Conservation (phyloP, 345 rosid species). For the Eutrema japonicum region DNA sequence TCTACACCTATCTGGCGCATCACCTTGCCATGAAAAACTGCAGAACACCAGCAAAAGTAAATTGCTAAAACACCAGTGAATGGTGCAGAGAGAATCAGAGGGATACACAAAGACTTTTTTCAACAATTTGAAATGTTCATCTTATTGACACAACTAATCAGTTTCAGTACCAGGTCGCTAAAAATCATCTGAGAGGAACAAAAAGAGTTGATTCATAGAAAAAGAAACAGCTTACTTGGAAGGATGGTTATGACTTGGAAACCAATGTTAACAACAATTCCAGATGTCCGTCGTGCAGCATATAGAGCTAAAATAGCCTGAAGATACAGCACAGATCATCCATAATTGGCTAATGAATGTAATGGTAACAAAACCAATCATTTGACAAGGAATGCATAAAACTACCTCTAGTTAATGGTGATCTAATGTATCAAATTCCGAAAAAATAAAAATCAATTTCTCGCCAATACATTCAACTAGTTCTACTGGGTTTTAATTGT, state of each 20-base stretch:
- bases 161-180: conserved; percentile 8
- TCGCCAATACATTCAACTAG: neutral
- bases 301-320: conserved; percentile 89
- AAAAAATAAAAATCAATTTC: neutral
- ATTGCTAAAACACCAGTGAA: conserved; percentile 31
- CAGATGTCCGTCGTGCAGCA: conserved; percentile 77
- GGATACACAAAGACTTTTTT: conserved; percentile 3
- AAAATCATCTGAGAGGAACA: conserved; percentile 13
- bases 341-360: neutral
- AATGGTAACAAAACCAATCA: conserved; percentile 2
- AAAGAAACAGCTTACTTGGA: conserved; percentile 63
- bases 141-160: conserved; percentile 14
- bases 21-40: conserved; percentile 91
- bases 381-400: neutral
- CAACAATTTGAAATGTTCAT: conserved; percentile 5
- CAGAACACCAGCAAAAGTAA: conserved; percentile 34
- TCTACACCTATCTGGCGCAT: conserved; percentile 92
- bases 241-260: conserved; percentile 87
- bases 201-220: neutral
- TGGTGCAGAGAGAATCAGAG: conserved; percentile 10
- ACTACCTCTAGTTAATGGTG: neutral
- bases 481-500: neutral
- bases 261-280: conserved; percentile 89
- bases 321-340: conserved; percentile 16
- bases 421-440: conserved; percentile 3